A percentile compares a stretch with the other conserved stretches of the same genome.
Conservation (phyloP, 192 early-diverging fungal species). For the Rhizophagus clarus region DNA sequence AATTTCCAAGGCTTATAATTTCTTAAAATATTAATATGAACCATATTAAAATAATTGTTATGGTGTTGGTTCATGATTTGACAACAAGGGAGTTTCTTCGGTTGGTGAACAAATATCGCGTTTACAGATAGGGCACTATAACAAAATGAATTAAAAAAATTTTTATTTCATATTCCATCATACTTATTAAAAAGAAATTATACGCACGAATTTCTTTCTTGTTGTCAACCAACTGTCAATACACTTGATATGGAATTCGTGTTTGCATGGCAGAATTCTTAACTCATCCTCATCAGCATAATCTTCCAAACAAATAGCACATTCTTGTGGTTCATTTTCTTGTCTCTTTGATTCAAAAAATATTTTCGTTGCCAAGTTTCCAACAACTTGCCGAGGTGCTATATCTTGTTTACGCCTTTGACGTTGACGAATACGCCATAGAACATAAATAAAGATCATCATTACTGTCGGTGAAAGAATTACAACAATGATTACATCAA, state of each 20-base stretch:
- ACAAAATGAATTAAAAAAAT: constrained; percentile 21
- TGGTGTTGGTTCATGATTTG: constrained; percentile 15
- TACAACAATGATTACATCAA: constrained; percentile 82
- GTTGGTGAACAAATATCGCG: constrained; percentile 42
- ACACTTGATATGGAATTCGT: constrained; percentile 87
- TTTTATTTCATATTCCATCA: constrained; percentile 11
- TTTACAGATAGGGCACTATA: constrained; percentile 51
- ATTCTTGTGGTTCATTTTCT: constrained; percentile 79
- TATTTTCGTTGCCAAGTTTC: constrained; percentile 71
- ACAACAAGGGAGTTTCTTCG: constrained; percentile 41
- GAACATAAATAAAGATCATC: constrained; percentile 72
- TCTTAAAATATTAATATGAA: too few relatives aligned
- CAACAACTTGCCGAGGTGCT: constrained; percentile 75
- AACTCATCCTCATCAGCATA: constrained; percentile 79
- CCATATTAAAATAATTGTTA: background rate
- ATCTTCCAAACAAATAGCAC: constrained; percentile 93
- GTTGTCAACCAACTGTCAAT: constrained; percentile 92
- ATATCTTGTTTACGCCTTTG: constrained; percentile 73
- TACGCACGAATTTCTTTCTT: constrained; percentile 85
- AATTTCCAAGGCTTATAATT: too few relatives aligned
- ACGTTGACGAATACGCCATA: constrained; percentile 73
- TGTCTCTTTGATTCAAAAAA: constrained; percentile 63
- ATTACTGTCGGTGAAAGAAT: constrained; percentile 82
- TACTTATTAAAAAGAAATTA: constrained; percentile 25
- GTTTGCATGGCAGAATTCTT: constrained; percentile 81